phyloP scores from a whole-genome alignment of 495 filamentous ascomycete genomes.

The Podospora australis region DNA sequence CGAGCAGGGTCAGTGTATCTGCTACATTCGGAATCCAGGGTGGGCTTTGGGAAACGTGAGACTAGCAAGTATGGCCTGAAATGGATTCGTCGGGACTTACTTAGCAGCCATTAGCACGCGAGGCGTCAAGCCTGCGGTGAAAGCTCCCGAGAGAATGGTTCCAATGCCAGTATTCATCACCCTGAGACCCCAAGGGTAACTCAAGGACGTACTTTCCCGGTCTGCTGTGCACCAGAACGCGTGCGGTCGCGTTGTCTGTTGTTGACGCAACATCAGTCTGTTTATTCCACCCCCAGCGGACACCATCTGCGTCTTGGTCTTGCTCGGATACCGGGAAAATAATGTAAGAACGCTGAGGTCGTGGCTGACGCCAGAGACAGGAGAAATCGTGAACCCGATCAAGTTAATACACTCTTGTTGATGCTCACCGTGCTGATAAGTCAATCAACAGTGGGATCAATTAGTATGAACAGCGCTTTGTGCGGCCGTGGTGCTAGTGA shows the following conservation, averaged over 20 bases:
- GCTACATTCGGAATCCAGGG: constrained; percentile 21
- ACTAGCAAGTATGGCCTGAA: constrained; percentile 13
- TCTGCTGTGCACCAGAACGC: neutral
- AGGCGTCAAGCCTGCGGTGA: constrained; percentile 17
- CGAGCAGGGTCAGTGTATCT: too few relatives aligned
- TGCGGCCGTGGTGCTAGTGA: too few relatives aligned
- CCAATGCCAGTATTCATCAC: constrained; percentile 14
- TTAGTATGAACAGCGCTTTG: too few relatives aligned
- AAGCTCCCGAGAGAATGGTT: constrained; percentile 26
- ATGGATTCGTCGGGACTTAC: neutral
- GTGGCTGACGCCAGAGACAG: too few relatives aligned
- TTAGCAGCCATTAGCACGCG: neutral
- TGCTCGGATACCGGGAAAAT: too few relatives aligned
- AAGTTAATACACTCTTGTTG: too few relatives aligned
- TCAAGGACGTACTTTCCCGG: constrained; percentile 3
- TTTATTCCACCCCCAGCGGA: too few relatives aligned
- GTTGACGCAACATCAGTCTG: neutral
- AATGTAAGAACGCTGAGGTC: too few relatives aligned
- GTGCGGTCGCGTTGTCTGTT: neutral
- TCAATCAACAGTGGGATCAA: too few relatives aligned
- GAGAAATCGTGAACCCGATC: too few relatives aligned
- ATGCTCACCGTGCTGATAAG: too few relatives aligned
- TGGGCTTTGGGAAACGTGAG: constrained; percentile 22
- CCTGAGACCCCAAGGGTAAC: constrained; percentile 4
- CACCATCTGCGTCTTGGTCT: too few relatives aligned